A percentile compares a stretch with the other conserved stretches of the same genome.
phyloP scores from a whole-genome alignment of 495 filamentous ascomycete genomes.

The Rusavskia elegans region DNA sequence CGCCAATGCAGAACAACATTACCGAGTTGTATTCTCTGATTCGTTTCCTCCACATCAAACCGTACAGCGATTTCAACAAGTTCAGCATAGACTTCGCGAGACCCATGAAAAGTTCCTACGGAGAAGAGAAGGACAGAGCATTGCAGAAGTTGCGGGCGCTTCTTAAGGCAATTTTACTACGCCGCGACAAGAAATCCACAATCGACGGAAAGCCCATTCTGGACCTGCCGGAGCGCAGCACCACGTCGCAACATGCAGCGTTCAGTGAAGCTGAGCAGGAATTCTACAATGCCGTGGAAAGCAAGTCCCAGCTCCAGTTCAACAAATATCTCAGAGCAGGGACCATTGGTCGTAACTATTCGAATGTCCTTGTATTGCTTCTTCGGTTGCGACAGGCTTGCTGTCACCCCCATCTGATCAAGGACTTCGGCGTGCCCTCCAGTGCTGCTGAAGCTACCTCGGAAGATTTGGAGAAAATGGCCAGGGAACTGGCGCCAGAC shows the following conservation, averaged over 20 bases:
- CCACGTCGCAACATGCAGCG: constrained; percentile 46
- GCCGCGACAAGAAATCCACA: constrained; percentile 67
- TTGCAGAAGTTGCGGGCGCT: constrained; percentile 64
- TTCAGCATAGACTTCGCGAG: constrained; percentile 41
- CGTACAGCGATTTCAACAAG: constrained; percentile 50
- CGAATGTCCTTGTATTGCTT: constrained; percentile 69
- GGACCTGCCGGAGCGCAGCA: constrained; percentile 51
- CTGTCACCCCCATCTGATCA: constrained; percentile 84
- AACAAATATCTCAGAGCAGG: constrained; percentile 62
- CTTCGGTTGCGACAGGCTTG: constrained; percentile 83
- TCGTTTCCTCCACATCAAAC: constrained; percentile 61
- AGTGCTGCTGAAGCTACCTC: constrained; percentile 28
- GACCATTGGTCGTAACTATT: constrained; percentile 65
- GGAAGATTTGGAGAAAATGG: constrained; percentile 47
- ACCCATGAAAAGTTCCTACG: constrained; percentile 32
- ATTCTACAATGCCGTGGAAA: constrained; percentile 61
- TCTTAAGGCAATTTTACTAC: constrained; percentile 71
- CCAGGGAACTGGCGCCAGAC: constrained; percentile 39
- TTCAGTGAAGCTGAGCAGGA: constrained; percentile 58
- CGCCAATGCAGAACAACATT: constrained; percentile 86
- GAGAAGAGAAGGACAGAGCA: constrained; percentile 24
- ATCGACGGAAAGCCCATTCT: constrained; percentile 82
- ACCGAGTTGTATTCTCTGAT: constrained; percentile 73
- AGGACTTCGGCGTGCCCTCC: constrained; percentile 47
- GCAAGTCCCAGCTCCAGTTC: constrained; percentile 48